Evolutionary conservation across 495 filamentous ascomycete genomes (phyloP).

Genomic region (Aspergillus incahuasiensis): DNA sequence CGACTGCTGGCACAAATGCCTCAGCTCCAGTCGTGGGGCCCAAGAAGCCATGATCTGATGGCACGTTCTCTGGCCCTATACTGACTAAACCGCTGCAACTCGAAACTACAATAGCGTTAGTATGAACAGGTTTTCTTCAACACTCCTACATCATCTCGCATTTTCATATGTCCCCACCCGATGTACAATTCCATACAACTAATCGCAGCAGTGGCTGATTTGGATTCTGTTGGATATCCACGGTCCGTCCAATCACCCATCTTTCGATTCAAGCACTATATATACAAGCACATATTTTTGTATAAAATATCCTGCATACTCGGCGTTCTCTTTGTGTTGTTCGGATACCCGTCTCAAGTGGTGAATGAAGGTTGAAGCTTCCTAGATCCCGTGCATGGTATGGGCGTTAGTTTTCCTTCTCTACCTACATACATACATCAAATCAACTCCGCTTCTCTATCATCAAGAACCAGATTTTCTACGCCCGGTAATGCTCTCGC

Average conservation of each 20-base stretch:
- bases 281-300: slow-evolving; percentile 5
- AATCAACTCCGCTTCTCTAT: slow-evolving; percentile 14
- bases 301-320: slow-evolving; percentile 12
- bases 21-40: neutral
- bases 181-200: neutral
- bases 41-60: slow-evolving; percentile 5
- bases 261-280: neutral
- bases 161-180: neutral
- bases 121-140: neutral
- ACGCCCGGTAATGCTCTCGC: neutral
- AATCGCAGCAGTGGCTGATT: no score
- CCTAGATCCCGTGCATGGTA: neutral
- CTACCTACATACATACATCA: slow-evolving; percentile 3
- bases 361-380: neutral
- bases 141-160: neutral
- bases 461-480: neutral
- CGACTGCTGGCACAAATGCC: neutral
- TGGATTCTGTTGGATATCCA: neutral
- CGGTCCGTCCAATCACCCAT: neutral
- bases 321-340: neutral
- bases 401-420: neutral
- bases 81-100: neutral
- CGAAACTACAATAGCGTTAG: neutral
- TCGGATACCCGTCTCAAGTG: slow-evolving; percentile 19
- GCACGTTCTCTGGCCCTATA: neutral